Evolutionary conservation across 768 basidiomycete genomes (phyloP).

Genomic region (Rhodotorula diobovata): DNA sequence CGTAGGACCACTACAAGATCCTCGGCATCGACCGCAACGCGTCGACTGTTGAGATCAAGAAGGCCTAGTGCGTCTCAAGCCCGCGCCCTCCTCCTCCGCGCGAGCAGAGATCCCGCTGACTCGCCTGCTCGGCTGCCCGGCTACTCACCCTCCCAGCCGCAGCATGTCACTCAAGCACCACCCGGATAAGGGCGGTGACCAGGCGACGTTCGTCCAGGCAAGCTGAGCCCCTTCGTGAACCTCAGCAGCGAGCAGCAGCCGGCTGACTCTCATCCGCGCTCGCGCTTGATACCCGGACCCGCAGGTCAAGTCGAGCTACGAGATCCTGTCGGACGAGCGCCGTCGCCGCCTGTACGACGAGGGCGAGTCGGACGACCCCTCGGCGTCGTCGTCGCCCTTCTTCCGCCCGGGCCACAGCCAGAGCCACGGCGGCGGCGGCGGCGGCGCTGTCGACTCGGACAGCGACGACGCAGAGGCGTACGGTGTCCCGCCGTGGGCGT

Average conservation of each 20-base stretch:
- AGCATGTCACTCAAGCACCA: conserved; percentile 60
- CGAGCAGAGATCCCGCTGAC: neutral
- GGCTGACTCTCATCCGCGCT: no score
- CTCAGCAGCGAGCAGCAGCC: no score
- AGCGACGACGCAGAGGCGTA: neutral
- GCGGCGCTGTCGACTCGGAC: no score
- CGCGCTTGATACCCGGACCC: neutral
- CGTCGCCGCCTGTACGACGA: conserved; percentile 31
- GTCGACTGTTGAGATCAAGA: conserved; percentile 53
- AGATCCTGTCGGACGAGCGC: conserved; percentile 70
- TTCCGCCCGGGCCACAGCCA: no score
- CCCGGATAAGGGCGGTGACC: conserved; percentile 8
- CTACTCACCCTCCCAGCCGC: conserved; percentile 51
- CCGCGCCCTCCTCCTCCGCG: neutral
- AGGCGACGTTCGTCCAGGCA: conserved; percentile 51
- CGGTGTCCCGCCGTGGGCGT: neutral
- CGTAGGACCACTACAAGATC: conserved; percentile 31
- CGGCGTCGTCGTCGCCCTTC: neutral
- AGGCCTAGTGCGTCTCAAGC: conserved; percentile 59
- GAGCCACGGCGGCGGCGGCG: no score
- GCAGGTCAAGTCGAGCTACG: conserved; percentile 72
- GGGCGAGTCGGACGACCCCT: conserved; percentile 7
- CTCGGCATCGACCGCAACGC: conserved; percentile 48
- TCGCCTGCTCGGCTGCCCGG: neutral
- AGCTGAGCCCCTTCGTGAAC: no score